Base-by-base conservation (phyloP, 768 basidiomycete species). In the Lentinula sp. region DNA sequence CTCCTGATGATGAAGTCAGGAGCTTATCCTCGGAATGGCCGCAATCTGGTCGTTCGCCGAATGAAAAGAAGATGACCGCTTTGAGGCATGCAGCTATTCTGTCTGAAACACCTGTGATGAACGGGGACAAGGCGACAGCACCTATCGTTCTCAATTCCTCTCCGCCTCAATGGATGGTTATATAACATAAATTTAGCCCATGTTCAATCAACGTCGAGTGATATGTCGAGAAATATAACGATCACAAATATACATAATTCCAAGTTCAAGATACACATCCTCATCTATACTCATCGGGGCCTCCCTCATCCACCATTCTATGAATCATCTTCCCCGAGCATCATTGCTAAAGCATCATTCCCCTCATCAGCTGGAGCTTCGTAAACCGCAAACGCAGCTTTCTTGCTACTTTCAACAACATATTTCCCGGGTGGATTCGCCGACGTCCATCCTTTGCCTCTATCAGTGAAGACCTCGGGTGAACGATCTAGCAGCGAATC, bases 401-500 rank as follows among this genome's bases (percentile, higher is more conserved):
- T 80, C 72, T 76, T 74, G 33, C 72, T 70, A 32, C 50, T 61
- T 13, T 64, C 66, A 46, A 57, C 63, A 57, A 53, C 66, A 20
- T 60, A 54, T 23, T 68, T 72, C 45, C 58, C 28, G 48, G 60
- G 69, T 18, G 68, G 65, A 20, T 73, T 71, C 0, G 72, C 74
- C 35, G 85, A 87, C 53, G 81, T 84, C 92, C 91, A 93, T 0
- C 91, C 91, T 57, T 82, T 81, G 6, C 83, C 81, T 60, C 92
- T 80, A 49, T 84, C 85, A 20, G 75, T 75, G 65, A 91, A 93
- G 54, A 93, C 91, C 41, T 84, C 84, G 0, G 83, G 84, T 37
- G 86, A 78, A 35, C 95, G 80, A 66, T 97, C 95, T 39, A 98
- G 77, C 55, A 98, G 77, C 69, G 85, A 78, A 23, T 88, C 85